Percentiles rank a stretch among this genome's conserved stretches.
Evolutionary conservation across 192 early-diverging fungal genomes (phyloP).

Genomic region (Coemansia sp.): DNA sequence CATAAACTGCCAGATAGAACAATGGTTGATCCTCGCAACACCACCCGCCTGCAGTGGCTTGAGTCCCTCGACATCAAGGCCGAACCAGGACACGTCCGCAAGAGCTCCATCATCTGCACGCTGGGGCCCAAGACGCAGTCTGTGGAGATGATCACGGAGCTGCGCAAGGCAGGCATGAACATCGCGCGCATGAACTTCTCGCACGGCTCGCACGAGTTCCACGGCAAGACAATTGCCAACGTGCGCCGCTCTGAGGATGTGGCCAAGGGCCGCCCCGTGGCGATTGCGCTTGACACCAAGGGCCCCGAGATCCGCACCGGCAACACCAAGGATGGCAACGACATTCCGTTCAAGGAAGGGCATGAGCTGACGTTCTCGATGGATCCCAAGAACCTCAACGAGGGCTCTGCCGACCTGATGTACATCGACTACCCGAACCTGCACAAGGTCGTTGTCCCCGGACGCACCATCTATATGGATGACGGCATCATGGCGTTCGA

Average conservation of each 20-base stretch:
- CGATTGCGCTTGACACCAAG: constrained; percentile 82
- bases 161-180: constrained; percentile 78
- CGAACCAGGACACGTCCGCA: constrained; percentile 61
- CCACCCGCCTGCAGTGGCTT: constrained; percentile 73
- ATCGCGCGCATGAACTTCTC: constrained; percentile 80
- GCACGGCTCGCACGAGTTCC: constrained; percentile 69
- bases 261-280: constrained; percentile 54
- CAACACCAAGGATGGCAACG: constrained; percentile 69
- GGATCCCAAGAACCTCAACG: constrained; percentile 61
- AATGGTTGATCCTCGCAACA: constrained; percentile 55
- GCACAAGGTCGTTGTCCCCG: constrained; percentile 69
- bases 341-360: constrained; percentile 70
- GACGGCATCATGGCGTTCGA: constrained; percentile 95
- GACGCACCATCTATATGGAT: constrained; percentile 83
- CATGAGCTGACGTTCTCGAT: constrained; percentile 79
- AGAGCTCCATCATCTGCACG: constrained; percentile 83
- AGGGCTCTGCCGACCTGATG: constrained; percentile 65
- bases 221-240: constrained; percentile 71
- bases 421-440: constrained; percentile 83
- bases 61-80: constrained; percentile 63
- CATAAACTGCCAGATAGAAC: neutral
- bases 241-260: constrained; percentile 57
- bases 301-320: constrained; percentile 88
- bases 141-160: constrained; percentile 65
- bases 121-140: constrained; percentile 77